Conservation (phyloP, 805 yeast genomes). For the Kregervanrija pseudodelftensis region DNA sequence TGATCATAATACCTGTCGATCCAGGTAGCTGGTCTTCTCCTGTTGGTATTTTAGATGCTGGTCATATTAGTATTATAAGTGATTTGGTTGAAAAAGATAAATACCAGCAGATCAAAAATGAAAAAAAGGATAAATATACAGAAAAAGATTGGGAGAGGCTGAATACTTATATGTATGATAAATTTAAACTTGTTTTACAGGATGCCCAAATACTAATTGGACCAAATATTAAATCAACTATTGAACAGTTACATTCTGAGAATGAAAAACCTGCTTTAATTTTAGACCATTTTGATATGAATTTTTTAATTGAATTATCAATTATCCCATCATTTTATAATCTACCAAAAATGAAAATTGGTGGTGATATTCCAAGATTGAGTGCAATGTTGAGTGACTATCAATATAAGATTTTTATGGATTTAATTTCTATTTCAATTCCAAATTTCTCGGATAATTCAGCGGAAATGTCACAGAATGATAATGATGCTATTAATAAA, state of each 20-base stretch:
- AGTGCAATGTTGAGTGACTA: slow-evolving; percentile 73
- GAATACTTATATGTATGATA: slow-evolving; percentile 82
- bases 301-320: slow-evolving; percentile 70
- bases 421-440: slow-evolving; percentile 58
- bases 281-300: slow-evolving; percentile 69
- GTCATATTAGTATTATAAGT: slow-evolving; percentile 80
- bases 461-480: neutral
- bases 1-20: slow-evolving; percentile 79
- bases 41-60: slow-evolving; percentile 90
- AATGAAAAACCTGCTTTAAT: slow-evolving; percentile 48
- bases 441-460: slow-evolving; percentile 37
- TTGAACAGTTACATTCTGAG: slow-evolving; percentile 56
- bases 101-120: slow-evolving; percentile 60
- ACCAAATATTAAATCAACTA: slow-evolving; percentile 67
- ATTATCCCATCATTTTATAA: slow-evolving; percentile 76
- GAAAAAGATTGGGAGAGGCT: slow-evolving; percentile 69
- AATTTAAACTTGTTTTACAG: slow-evolving; percentile 65
- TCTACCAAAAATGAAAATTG: slow-evolving; percentile 63
- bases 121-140: slow-evolving; percentile 45
- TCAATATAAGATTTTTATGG: slow-evolving; percentile 85
- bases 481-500: neutral
- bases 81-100: slow-evolving; percentile 68
- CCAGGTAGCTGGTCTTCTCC: slow-evolving; percentile 77
- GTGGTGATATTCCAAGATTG: slow-evolving; percentile 72
- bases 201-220: slow-evolving; percentile 90